Base-by-base conservation (phyloP, 345 rosid species). In the Salix exigua region DNA sequence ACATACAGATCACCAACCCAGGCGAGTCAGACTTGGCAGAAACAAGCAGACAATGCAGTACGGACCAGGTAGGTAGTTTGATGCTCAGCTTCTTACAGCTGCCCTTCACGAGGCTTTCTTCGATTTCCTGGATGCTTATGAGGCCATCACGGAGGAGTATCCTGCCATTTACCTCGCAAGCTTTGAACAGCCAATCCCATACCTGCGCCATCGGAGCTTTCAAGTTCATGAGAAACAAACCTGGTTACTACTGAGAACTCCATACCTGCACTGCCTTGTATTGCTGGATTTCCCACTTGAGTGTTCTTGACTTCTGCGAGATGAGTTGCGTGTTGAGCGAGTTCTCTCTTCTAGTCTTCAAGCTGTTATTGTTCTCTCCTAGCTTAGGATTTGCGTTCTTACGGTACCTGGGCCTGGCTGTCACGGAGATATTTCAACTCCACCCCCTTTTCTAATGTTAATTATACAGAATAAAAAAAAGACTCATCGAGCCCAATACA, bases 141-240 rank as follows among this genome's bases (percentile, higher is more conserved):
- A 91, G 77, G 53, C 89, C 89, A 44, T 91, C 95, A 2, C 83
- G 86, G 48, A 90, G 81, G 33, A 91, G 88, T 79, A 86, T 85
- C 84, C 90, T 78, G 10, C 97, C 97, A 28, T 89, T 90, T 73
- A 89, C 94, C 77, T 92, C 97, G 60, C 91, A 94, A 1, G 94
- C 86, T 88, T 88, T 91, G 74, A 94, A 94, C 71, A 94, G 75
- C 97, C 97, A 92, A 78, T 91, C 97, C 97, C 95, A 92, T 4
- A 92, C 92, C 98, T 94, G 79, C 26, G 63, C 64, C 53, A 74
- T 70, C 44, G 12, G 38, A 62, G 73, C 7, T 77, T 42, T 72
- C 61, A 55, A 73, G 35, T 75, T 60, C 44, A 42, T 1, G 37
- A 10, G 6, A 13, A 13, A 70, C 17, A 31, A 30, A 42, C 14